Percentiles rank a stretch among this genome's conserved stretches.
These are phyloP conservation scores for Trypanosoma vivax DNA, from an alignment of 208 protist genomes.

Conservation along the genomic window DNA sequence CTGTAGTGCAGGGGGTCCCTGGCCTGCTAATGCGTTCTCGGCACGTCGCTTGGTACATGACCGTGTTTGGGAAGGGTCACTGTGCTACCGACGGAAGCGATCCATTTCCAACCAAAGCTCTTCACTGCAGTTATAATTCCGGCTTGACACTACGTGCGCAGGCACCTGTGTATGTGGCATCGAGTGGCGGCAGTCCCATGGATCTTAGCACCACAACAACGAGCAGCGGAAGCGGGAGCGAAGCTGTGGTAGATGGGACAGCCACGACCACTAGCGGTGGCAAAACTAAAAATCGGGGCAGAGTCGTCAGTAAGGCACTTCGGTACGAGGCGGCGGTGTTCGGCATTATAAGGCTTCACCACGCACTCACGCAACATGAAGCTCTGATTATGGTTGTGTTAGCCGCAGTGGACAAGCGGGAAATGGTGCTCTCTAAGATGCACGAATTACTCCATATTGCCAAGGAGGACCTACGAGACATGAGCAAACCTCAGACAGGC, in stretches of 20 bases:
- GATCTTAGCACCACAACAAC: not conserved
- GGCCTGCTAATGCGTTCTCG: too few relatives aligned
- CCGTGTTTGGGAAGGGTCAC: too few relatives aligned
- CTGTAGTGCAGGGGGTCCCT: too few relatives aligned
- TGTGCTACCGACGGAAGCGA: too few relatives aligned
- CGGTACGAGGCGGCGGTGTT: not conserved
- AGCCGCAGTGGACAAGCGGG: slow-evolving; percentile 5
- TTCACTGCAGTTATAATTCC: too few relatives aligned
- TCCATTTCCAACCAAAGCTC: too few relatives aligned
- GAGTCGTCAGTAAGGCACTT: not conserved
- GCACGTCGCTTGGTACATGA: too few relatives aligned
- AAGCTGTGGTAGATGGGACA: not conserved
- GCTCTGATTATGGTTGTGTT: slow-evolving; percentile 1
- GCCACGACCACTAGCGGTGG: not conserved
- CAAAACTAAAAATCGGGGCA: not conserved
- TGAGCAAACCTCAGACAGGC: too few relatives aligned
- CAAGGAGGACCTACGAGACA: not conserved
- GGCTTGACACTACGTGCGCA: too few relatives aligned
- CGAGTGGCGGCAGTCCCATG: too few relatives aligned
- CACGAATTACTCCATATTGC: slow-evolving; percentile 9
- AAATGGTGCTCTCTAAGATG: slow-evolving; percentile 11
- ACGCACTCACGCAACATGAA: slow-evolving; percentile 5
- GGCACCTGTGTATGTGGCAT: too few relatives aligned
- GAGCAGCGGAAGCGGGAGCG: not conserved
- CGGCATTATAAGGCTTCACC: slow-evolving; percentile 11